phyloP scores from a whole-genome alignment of 2,329 filamentous ascomycete species.

The Cryphonectria naterciae region DNA sequence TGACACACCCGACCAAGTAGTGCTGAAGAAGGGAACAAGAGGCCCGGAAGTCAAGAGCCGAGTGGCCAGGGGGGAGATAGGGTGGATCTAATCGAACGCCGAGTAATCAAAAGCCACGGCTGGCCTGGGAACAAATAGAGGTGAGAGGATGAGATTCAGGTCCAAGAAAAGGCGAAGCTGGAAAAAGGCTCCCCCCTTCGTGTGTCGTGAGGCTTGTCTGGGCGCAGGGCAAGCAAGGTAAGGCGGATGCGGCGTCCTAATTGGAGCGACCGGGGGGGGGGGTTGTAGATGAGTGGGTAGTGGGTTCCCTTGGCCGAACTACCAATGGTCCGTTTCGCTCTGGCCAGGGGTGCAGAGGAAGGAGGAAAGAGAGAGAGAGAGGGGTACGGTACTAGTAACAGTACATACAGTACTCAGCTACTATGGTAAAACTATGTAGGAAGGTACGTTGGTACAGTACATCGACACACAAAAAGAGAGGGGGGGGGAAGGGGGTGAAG shows the following conservation, averaged over 20 bases:
- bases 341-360: neutral
- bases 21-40: neutral
- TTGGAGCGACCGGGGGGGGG: neutral
- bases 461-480: no score
- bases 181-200: neutral
- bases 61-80: neutral
- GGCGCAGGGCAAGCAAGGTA: neutral
- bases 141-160: neutral
- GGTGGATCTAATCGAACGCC: neutral
- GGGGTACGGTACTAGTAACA: neutral
- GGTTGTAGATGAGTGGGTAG: neutral
- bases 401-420: neutral
- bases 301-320: neutral
- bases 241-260: neutral
- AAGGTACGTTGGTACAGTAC: neutral
- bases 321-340: neutral
- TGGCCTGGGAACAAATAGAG: neutral
- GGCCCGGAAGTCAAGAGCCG: slow-evolving; percentile 14
- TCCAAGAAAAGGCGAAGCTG: neutral
- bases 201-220: slow-evolving; percentile 2
- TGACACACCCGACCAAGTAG: slow-evolving; percentile 10
- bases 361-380: neutral
- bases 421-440: neutral
- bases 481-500: neutral
- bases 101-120: slow-evolving; percentile 4